Conservation (phyloP, 805 yeast species). For the Priceomyces fermenticarens region DNA sequence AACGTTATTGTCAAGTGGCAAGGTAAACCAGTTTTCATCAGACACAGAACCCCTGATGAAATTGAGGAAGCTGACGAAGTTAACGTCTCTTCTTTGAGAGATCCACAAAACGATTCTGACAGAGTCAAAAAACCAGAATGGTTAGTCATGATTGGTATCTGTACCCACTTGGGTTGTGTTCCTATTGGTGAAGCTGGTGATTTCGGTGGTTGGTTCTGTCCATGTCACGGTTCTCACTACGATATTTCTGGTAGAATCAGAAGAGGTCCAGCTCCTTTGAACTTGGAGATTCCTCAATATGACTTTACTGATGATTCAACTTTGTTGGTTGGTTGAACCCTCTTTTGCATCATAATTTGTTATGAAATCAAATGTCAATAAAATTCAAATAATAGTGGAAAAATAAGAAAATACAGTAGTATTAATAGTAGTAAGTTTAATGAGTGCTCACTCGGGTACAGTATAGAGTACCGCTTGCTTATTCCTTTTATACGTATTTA, state of each 20-base stretch:
- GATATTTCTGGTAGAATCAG: conserved; percentile 99
- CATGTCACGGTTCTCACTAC: conserved; percentile 99
- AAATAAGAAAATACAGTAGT: not conserved
- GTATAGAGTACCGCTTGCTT: too few relatives aligned
- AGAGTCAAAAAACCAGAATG: conserved; percentile 97
- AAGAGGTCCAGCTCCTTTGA: conserved; percentile 99
- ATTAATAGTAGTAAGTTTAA: too few relatives aligned
- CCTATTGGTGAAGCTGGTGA: conserved; percentile 99
- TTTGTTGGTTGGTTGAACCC: conserved; percentile 76
- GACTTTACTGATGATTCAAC: conserved; percentile 76
- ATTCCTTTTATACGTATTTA: too few relatives aligned
- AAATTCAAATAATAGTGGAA: not conserved
- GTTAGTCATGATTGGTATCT: conserved; percentile 98
- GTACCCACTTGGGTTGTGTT: conserved; percentile 99
- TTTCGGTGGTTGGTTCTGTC: conserved; percentile 99
- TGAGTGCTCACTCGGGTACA: too few relatives aligned
- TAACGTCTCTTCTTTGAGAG: conserved; percentile 77
- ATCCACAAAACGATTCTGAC: conserved; percentile 89
- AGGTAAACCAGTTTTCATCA: conserved; percentile 99
- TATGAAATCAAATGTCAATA: not conserved
- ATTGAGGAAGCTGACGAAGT: conserved; percentile 90
- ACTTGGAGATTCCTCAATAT: conserved; percentile 94
- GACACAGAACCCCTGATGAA: conserved; percentile 95
- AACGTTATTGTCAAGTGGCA: conserved; percentile 99
- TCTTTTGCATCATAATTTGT: conserved; percentile 2